A percentile compares a stretch with the other conserved stretches of the same genome.
Conservation (phyloP, 2,329 filamentous ascomycete species). For the Stemphylium lycopersici region DNA sequence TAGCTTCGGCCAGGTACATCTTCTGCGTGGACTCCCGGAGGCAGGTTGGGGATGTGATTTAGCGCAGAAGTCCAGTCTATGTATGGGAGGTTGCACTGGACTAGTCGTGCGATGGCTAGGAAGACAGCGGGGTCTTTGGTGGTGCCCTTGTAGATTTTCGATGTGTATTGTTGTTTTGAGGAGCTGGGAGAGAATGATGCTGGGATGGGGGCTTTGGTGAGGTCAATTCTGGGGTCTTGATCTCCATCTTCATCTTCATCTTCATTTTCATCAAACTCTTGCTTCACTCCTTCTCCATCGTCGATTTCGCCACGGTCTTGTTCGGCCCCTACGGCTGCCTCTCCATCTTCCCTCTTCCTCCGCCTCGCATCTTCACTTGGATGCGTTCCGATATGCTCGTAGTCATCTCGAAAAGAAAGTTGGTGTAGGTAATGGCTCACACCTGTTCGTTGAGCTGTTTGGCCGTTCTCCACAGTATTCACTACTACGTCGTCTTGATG, state of each 20-base stretch:
- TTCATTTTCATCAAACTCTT: neutral
- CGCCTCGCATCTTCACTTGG: neutral
- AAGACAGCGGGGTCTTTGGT: constrained; percentile 26
- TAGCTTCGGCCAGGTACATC: neutral
- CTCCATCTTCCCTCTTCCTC: neutral
- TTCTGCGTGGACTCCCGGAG: constrained; percentile 1
- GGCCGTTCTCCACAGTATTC: constrained; percentile 18
- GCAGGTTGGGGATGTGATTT: constrained; percentile 28
- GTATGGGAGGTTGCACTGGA: constrained; percentile 23
- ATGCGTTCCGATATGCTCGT: constrained; percentile 1
- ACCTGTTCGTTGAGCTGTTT: neutral
- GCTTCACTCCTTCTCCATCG: neutral
- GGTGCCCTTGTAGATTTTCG: constrained; percentile 21
- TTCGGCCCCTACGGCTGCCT: too few relatives aligned
- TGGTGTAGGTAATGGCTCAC: constrained; percentile 14
- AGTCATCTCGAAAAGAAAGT: neutral
- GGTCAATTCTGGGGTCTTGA: neutral
- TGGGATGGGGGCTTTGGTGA: constrained; percentile 1
- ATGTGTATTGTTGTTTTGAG: neutral
- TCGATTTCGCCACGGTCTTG: too few relatives aligned
- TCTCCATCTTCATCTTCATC: neutral
- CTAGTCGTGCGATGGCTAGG: constrained; percentile 30
- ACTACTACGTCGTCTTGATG: constrained; percentile 24
- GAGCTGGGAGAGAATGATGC: neutral
- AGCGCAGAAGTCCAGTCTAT: constrained; percentile 25